Percentiles rank a stretch among this genome's conserved stretches.
phyloP scores from a whole-genome alignment of 1,284 basidiomycete species.

The Schizopora paradoxa region DNA sequence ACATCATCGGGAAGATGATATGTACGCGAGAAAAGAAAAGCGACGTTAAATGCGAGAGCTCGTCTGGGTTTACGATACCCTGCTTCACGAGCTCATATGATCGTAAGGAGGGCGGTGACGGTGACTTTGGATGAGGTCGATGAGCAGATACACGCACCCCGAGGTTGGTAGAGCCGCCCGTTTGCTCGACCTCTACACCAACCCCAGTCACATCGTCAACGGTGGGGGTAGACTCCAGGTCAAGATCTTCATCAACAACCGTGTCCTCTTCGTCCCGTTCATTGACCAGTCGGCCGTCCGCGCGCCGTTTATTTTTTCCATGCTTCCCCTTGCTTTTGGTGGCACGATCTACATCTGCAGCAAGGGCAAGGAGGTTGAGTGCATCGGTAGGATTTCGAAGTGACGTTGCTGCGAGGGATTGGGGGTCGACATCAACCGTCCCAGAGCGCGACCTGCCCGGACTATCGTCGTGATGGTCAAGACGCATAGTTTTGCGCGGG shows the following conservation, averaged over 20 bases:
- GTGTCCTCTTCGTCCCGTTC: not conserved
- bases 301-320: conserved; percentile 7
- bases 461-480: conserved; percentile 3
- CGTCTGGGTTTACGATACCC: conserved; percentile 28
- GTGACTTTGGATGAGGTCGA: not conserved
- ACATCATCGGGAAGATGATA: conserved; percentile 37
- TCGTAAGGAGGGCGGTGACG: conserved; percentile 13
- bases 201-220: not conserved
- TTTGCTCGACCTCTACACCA: conserved; percentile 2
- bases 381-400: conserved; percentile 17
- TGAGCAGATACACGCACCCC: too few relatives aligned
- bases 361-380: conserved; percentile 16
- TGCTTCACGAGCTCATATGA: conserved; percentile 33
- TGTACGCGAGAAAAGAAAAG: conserved; percentile 35
- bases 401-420: conserved; percentile 16
- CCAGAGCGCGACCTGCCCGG: conserved; percentile 6
- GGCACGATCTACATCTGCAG: conserved; percentile 15
- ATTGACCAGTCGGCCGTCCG: not conserved
- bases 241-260: not conserved
- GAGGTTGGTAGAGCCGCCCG: too few relatives aligned
- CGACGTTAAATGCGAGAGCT: conserved; percentile 28
- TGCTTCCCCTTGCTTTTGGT: conserved; percentile 3
- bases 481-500: conserved; percentile 13
- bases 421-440: conserved; percentile 12
- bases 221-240: conserved; percentile 1